Percentiles rank a stretch among this genome's conserved stretches.
Evolutionary conservation across 2,329 filamentous ascomycete species (phyloP).

Genomic region (Erysiphe pulchra): DNA sequence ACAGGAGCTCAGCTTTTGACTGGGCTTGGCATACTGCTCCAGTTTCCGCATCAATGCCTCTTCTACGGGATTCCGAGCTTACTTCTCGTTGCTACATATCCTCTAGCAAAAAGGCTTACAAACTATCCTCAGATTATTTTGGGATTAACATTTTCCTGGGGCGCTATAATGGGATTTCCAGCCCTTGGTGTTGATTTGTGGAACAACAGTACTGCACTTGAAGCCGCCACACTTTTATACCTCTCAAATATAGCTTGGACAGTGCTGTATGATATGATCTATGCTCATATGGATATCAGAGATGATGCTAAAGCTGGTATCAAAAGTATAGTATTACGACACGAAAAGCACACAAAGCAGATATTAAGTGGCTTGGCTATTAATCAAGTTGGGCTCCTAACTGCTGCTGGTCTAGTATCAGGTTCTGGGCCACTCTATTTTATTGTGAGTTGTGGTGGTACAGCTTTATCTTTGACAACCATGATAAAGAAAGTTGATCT

Average conservation of each 20-base stretch:
- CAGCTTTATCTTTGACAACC: slow-evolving; percentile 29
- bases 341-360: slow-evolving; percentile 51
- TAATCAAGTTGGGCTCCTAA: slow-evolving; percentile 42
- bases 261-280: slow-evolving; percentile 76
- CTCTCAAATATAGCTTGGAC: slow-evolving; percentile 67
- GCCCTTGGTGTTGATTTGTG: slow-evolving; percentile 58
- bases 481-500: slow-evolving; percentile 45
- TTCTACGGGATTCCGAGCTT: slow-evolving; percentile 57
- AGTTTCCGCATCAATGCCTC: slow-evolving; percentile 49
- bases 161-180: slow-evolving; percentile 67
- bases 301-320: slow-evolving; percentile 71
- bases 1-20: slow-evolving; percentile 49
- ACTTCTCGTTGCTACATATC: slow-evolving; percentile 48
- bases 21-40: slow-evolving; percentile 47
- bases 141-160: slow-evolving; percentile 72
- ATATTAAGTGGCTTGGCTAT: slow-evolving; percentile 45
- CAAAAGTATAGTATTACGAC: slow-evolving; percentile 64
- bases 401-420: slow-evolving; percentile 38
- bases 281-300: slow-evolving; percentile 75
- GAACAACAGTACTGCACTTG: slow-evolving; percentile 31
- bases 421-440: slow-evolving; percentile 48
- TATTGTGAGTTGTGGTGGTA: slow-evolving; percentile 38
- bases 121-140: slow-evolving; percentile 71
- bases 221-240: slow-evolving; percentile 45
- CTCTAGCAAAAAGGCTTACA: slow-evolving; percentile 62